Percentiles rank a stretch among this genome's conserved stretches.
Evolutionary conservation across 2,329 filamentous ascomycete species (phyloP).

Genomic region (Gaeumannomyces sp.): DNA sequence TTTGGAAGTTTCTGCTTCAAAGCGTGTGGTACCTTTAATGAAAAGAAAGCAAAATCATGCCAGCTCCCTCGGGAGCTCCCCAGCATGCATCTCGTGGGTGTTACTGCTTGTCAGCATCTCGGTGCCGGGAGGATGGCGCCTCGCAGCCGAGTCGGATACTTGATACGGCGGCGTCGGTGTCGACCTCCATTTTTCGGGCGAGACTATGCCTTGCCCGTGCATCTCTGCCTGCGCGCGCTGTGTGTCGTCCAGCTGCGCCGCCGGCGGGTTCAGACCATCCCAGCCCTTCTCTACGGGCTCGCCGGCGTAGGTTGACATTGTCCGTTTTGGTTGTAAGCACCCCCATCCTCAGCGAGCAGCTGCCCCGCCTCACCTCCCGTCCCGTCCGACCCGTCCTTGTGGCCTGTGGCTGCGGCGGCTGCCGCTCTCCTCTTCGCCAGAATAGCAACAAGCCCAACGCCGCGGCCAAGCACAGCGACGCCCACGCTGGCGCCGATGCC

Average conservation of each 20-base stretch:
- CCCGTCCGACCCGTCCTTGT: background rate
- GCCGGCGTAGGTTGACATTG: too few relatives aligned
- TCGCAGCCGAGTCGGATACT: background rate
- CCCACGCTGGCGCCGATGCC: background rate
- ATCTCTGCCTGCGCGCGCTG: background rate
- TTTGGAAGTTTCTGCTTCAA: too few relatives aligned
- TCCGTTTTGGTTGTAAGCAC: too few relatives aligned
- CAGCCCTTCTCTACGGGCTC: background rate
- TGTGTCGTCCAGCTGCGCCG: background rate
- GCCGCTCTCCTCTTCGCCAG: background rate
- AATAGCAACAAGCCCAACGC: background rate
- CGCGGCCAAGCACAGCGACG: background rate
- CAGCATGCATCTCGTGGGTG: background rate
- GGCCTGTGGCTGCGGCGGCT: background rate
- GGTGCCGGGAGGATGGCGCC: too few relatives aligned
- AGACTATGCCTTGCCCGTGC: background rate
- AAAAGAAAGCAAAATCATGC: background rate
- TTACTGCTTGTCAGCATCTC: background rate
- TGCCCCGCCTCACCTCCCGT: background rate
- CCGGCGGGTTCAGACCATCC: background rate
- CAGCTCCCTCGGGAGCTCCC: background rate
- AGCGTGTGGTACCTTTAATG: too few relatives aligned
- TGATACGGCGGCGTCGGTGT: background rate
- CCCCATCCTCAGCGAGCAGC: too few relatives aligned
- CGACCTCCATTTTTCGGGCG: background rate